Conservation (phyloP, 2,329 filamentous ascomycete genomes). For the Stagonosporopsis cucurbitacearum region DNA sequence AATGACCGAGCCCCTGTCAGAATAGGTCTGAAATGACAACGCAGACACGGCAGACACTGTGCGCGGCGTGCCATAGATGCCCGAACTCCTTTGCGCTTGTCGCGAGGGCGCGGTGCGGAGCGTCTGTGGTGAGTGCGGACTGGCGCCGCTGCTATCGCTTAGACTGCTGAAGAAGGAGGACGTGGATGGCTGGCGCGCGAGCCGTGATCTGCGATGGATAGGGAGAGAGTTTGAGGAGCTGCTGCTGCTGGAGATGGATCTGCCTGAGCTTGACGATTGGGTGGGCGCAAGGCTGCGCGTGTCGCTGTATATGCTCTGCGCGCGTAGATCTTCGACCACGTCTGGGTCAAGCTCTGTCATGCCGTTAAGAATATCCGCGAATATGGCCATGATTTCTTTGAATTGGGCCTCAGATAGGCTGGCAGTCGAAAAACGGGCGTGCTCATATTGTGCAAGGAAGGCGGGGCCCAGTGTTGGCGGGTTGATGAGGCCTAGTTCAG, state of each 20-base stretch:
- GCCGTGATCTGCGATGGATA: conserved; percentile 38
- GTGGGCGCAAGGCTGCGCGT: conserved; percentile 44
- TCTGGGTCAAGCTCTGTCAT: conserved; percentile 71
- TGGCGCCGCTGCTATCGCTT: conserved; percentile 19
- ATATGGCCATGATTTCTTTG: conserved; percentile 79
- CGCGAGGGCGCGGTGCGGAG: conserved; percentile 40
- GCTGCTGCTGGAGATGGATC: conserved; percentile 15
- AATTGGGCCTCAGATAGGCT: conserved; percentile 75
- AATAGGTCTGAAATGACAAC: conserved; percentile 28
- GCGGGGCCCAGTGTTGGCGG: conserved; percentile 56
- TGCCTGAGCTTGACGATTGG: conserved; percentile 26
- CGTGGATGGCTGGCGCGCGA: conserved; percentile 29
- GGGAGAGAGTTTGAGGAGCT: conserved; percentile 34
- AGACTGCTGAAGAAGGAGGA: conserved; percentile 27
- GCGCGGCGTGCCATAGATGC: conserved; percentile 30
- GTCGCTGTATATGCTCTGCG: conserved; percentile 36
- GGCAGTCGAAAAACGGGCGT: conserved; percentile 78
- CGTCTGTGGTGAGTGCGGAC: conserved; percentile 35
- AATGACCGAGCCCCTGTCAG: conserved; percentile 37
- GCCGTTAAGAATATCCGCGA: conserved; percentile 77
- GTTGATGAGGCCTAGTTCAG: conserved; percentile 68
- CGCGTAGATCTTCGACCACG: conserved; percentile 56
- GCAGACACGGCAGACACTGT: conserved; percentile 35
- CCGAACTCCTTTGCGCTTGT: conserved; percentile 30
- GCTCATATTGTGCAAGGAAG: conserved; percentile 82